These are phyloP conservation scores for Ascoidea rubescens DNA, from an alignment of 805 yeast genomes.

Conservation along the genomic window DNA sequence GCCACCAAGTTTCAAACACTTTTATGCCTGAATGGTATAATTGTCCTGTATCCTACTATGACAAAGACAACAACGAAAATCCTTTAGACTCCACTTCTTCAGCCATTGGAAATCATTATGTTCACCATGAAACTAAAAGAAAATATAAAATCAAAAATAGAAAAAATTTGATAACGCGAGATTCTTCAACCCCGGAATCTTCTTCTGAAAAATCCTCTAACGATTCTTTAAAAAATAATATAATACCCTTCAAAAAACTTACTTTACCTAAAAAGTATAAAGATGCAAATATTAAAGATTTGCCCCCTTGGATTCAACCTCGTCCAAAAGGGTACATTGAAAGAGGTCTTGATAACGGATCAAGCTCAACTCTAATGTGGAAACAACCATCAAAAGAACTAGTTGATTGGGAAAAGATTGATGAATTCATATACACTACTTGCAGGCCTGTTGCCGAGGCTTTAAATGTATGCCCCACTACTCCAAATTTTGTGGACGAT, in stretches of 20 bases:
- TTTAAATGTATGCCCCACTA: slow-evolving; percentile 39
- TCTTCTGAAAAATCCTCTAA: slow-evolving; percentile 2
- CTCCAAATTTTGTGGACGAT: slow-evolving; percentile 78
- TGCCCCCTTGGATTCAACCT: slow-evolving; percentile 67
- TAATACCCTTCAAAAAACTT: slow-evolving; percentile 9
- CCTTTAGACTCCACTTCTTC: slow-evolving; percentile 6
- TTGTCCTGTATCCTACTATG: slow-evolving; percentile 57
- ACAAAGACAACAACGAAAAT: slow-evolving; percentile 13
- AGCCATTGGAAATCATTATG: no score
- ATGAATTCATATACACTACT: slow-evolving; percentile 32
- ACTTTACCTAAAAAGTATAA: slow-evolving; percentile 34
- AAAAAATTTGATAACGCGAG: neutral
- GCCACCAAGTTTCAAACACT: slow-evolving; percentile 37
- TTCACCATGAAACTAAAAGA: slow-evolving; percentile 3
- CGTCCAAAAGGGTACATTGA: slow-evolving; percentile 73
- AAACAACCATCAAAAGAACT: slow-evolving; percentile 22
- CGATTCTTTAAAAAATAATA: slow-evolving; percentile 1
- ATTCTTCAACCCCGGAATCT: neutral
- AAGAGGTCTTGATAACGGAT: slow-evolving; percentile 58
- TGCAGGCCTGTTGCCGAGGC: slow-evolving; percentile 44
- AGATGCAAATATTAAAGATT: slow-evolving; percentile 27
- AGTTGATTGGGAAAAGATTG: slow-evolving; percentile 23
- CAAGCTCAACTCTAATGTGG: slow-evolving; percentile 60
- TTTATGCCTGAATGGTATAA: slow-evolving; percentile 52
- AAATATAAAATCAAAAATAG: slow-evolving; percentile 2